phyloP scores from a whole-genome alignment of 208 protist genomes.

The Crithidia sp. region DNA sequence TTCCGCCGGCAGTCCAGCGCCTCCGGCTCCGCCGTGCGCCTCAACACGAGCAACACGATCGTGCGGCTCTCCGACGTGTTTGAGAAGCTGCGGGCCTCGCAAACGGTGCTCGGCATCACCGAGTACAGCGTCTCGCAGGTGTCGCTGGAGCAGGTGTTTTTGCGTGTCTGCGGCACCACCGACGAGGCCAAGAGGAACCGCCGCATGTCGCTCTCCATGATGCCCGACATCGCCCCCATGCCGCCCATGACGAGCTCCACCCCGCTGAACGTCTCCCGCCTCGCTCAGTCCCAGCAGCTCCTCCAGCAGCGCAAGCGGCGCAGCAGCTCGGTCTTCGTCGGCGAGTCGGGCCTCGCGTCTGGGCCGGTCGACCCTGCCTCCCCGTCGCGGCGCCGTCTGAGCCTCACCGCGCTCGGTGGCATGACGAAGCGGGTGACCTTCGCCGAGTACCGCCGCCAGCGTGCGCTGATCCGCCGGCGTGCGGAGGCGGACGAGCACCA shows the following conservation, averaged over 20 bases:
- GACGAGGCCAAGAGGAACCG: conserved; percentile 18
- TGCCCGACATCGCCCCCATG: not conserved
- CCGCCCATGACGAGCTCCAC: not conserved
- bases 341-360: not conserved
- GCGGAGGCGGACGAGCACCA: conserved; percentile 10
- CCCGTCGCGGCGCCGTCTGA: conserved; percentile 17
- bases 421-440: conserved; percentile 26
- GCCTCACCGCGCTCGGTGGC: not conserved
- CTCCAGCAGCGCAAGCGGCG: not conserved
- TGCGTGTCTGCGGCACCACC: conserved; percentile 49
- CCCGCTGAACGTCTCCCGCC: not conserved
- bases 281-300: not conserved
- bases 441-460: conserved; percentile 35
- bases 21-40: not conserved
- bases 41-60: conserved; percentile 14
- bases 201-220: conserved; percentile 4
- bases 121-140: conserved; percentile 80
- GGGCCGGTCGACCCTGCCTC: not conserved
- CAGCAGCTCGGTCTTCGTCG: conserved; percentile 6
- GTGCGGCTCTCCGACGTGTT: conserved; percentile 56
- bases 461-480: conserved; percentile 24
- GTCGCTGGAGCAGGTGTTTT: conserved; percentile 75
- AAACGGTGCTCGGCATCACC: conserved; percentile 52
- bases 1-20: conserved; percentile 9
- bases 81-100: conserved; percentile 36